Evolutionary conservation across 1,284 basidiomycete genomes (phyloP).

Genomic region (Mycosarcoma maydis): DNA sequence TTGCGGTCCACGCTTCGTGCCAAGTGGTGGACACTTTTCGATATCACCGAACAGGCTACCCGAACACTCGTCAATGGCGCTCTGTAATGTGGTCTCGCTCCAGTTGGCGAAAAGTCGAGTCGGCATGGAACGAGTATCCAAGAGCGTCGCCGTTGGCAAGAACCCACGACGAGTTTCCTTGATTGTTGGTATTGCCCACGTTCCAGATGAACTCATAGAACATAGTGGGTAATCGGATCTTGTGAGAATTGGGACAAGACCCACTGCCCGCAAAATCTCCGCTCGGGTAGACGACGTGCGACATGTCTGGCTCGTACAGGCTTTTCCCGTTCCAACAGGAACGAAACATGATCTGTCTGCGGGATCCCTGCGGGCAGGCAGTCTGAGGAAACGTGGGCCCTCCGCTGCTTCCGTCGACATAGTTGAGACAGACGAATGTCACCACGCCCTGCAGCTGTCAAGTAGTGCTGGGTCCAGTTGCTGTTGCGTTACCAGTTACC

Average conservation of each 20-base stretch:
- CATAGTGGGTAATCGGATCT: neutral
- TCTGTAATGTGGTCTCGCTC: neutral
- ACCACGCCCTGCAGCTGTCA: neutral
- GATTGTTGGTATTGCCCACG: neutral
- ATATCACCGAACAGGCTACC: neutral
- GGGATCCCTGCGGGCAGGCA: neutral
- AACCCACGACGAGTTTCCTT: neutral
- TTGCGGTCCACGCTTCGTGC: neutral
- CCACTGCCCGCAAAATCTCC: neutral
- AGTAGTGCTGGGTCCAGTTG: neutral
- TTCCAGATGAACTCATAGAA: neutral
- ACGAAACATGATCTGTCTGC: neutral
- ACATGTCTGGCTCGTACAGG: neutral
- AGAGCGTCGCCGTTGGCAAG: neutral
- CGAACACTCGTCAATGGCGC: neutral
- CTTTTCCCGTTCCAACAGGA: neutral
- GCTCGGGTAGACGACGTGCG: neutral
- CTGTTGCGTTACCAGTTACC: neutral
- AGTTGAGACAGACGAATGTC: neutral
- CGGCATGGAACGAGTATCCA: neutral
- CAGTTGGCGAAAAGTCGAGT: neutral
- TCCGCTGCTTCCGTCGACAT: neutral
- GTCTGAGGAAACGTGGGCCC: neutral
- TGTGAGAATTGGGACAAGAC: neutral
- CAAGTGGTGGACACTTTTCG: neutral